Percentiles rank a stretch among this genome's conserved stretches.
These are phyloP conservation scores for Fusarium hainanense DNA, from an alignment of 2,329 filamentous ascomycete genomes.

Conservation along the genomic window DNA sequence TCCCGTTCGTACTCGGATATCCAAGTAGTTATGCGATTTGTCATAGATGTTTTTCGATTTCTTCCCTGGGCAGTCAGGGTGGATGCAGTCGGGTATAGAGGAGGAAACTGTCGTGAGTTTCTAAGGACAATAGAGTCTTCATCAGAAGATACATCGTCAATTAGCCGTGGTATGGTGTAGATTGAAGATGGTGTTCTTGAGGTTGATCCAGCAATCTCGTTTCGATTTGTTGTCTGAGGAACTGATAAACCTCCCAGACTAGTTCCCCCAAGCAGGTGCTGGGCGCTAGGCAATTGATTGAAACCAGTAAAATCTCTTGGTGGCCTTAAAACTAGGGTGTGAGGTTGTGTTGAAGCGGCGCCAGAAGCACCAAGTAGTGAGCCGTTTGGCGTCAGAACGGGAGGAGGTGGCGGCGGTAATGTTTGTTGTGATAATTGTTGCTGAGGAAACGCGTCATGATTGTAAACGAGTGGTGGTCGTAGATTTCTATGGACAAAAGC, in stretches of 20 bases:
- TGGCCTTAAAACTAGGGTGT: not conserved
- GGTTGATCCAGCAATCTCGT: conserved; percentile 8
- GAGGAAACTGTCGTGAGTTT: conserved; percentile 50
- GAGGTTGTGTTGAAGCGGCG: not conserved
- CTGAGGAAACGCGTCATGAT: conserved; percentile 12
- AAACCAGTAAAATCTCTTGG: conserved; percentile 7
- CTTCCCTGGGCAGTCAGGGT: conserved; percentile 33
- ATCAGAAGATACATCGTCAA: conserved; percentile 38
- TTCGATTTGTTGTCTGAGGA: conserved; percentile 1
- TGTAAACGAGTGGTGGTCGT: conserved; percentile 15
- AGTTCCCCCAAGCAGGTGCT: not conserved
- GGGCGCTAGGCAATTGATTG: conserved; percentile 1
- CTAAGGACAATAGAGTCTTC: conserved; percentile 47
- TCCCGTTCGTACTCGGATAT: conserved; percentile 49
- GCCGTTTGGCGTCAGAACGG: not conserved
- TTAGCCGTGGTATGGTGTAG: conserved; percentile 41
- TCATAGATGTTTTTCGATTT: conserved; percentile 45
- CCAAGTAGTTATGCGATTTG: conserved; percentile 51
- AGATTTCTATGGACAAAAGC: conserved; percentile 20
- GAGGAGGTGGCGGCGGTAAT: conserved; percentile 7
- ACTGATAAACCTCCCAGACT: not conserved
- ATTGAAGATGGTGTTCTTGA: conserved; percentile 39
- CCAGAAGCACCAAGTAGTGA: not conserved
- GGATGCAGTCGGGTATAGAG: conserved; percentile 47
- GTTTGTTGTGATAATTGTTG: conserved; percentile 6